Conservation (phyloP, 495 filamentous ascomycete species). For the Annulohypoxylon nitens region DNA sequence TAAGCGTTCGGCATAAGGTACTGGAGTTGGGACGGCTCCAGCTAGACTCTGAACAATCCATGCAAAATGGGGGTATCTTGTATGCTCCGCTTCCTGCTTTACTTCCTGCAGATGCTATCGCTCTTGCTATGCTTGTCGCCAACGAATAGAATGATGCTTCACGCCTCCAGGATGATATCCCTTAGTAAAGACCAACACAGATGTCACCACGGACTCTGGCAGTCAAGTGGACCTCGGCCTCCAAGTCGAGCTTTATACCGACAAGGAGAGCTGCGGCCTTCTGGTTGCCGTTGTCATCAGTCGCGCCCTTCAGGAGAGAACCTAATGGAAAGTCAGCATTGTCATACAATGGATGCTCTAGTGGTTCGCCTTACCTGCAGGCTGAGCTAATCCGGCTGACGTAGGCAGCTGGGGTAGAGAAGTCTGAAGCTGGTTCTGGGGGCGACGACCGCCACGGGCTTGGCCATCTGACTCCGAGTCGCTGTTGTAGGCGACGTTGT, state of each 20-base stretch:
- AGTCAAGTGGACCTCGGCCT: constrained; percentile 62
- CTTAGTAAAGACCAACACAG: constrained; percentile 52
- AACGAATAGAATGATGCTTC: constrained; percentile 12
- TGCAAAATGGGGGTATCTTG: constrained; percentile 47
- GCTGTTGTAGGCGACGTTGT: constrained; percentile 48
- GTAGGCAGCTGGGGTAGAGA: constrained; percentile 54
- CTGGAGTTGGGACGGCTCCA: constrained; percentile 29
- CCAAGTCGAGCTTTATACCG: constrained; percentile 63
- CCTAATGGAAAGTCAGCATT: constrained; percentile 33
- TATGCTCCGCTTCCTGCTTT: constrained; percentile 33
- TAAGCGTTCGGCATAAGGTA: constrained; percentile 4
- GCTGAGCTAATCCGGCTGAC: constrained; percentile 53
- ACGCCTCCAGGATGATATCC: not conserved
- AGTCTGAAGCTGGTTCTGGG: constrained; percentile 42
- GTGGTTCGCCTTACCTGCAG: constrained; percentile 53
- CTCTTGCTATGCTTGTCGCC: constrained; percentile 24
- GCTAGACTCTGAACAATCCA: constrained; percentile 30
- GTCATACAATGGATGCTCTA: not conserved
- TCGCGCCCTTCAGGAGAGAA: constrained; percentile 55
- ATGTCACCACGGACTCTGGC: constrained; percentile 62
- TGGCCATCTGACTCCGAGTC: constrained; percentile 50
- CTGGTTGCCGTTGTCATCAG: constrained; percentile 59
- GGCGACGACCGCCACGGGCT: constrained; percentile 46
- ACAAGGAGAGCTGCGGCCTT: constrained; percentile 59
- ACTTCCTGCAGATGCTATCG: constrained; percentile 24